Conservation (phyloP, 2,329 filamentous ascomycete species). For the Clonostachys byssicola region DNA sequence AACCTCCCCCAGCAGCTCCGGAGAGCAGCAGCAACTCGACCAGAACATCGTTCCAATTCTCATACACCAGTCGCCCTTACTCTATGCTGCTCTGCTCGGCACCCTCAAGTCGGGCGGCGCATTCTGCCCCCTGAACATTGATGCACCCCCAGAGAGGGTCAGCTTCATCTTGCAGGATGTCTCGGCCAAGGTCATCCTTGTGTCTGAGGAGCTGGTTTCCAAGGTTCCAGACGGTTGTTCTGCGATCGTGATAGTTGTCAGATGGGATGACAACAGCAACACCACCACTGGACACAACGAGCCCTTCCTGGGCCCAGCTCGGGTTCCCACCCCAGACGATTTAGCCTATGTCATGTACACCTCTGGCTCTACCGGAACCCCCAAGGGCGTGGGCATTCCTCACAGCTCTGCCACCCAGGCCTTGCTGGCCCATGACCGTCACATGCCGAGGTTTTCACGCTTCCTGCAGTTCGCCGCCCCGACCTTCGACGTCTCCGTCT, state of each 20-base stretch:
- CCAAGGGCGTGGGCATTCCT: constrained; percentile 82
- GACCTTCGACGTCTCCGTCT: constrained; percentile 92
- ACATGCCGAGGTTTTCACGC: constrained; percentile 71
- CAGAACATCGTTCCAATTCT: constrained; percentile 68
- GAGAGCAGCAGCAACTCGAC: constrained; percentile 2
- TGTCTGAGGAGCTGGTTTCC: constrained; percentile 42
- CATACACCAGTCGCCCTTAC: constrained; percentile 68
- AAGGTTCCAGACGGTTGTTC: constrained; percentile 26
- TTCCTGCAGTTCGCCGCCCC: constrained; percentile 91
- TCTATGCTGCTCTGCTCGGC: constrained; percentile 76
- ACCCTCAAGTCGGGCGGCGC: constrained; percentile 78
- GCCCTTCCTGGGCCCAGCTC: not conserved
- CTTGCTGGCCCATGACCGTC: constrained; percentile 72
- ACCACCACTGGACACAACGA: constrained; percentile 5
- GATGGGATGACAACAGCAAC: constrained; percentile 10
- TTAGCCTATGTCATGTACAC: constrained; percentile 93
- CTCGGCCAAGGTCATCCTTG: constrained; percentile 63
- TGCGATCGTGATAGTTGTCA: constrained; percentile 29
- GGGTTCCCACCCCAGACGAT: constrained; percentile 21
- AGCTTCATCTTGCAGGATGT: constrained; percentile 80
- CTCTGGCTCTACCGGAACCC: constrained; percentile 82
- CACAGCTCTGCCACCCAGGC: constrained; percentile 79
- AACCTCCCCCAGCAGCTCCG: too few species aligned
- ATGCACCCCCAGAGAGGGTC: constrained; percentile 72
- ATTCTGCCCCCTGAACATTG: constrained; percentile 80